phyloP scores from a whole-genome alignment of 225 moss, liverwort and hornwort genomes.

The Straminergon stramineum region DNA sequence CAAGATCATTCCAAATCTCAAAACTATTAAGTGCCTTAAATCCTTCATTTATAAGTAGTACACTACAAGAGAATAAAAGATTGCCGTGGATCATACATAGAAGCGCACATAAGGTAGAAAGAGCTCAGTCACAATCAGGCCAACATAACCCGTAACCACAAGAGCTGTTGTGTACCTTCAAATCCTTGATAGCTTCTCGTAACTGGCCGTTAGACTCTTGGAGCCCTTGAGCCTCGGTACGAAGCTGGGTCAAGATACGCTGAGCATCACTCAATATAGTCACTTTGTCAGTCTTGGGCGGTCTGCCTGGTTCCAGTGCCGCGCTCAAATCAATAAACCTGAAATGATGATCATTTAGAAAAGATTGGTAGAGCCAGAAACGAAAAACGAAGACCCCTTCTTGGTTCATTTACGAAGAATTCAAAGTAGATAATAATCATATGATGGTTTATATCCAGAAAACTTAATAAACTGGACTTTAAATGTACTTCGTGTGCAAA shows the following conservation, averaged over 20 bases:
- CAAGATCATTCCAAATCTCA: neutral
- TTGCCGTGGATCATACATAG: neutral
- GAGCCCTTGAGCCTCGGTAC: conserved; percentile 71
- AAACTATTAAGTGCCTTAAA: neutral
- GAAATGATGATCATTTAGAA: neutral
- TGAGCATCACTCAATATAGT: conserved; percentile 78
- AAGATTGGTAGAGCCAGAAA: neutral
- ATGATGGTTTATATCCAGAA: neutral
- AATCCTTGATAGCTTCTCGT: conserved; percentile 70
- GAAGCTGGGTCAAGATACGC: conserved; percentile 61
- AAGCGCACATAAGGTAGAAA: neutral
- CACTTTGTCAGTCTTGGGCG: conserved; percentile 88
- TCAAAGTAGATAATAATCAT: neutral
- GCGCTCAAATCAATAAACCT: conserved; percentile 82
- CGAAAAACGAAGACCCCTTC: neutral
- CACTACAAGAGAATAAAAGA: neutral
- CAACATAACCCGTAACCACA: neutral
- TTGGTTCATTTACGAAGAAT: neutral
- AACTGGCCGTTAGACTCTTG: conserved; percentile 76
- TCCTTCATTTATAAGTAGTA: neutral
- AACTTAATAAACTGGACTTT: neutral
- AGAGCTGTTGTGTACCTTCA: conserved; percentile 37
- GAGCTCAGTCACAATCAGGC: neutral
- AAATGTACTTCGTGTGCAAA: neutral
- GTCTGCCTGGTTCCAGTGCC: conserved; percentile 70